These are phyloP conservation scores for Citrullus colocynthis DNA, from an alignment of 306 rosid genomes.

Conservation along the genomic window DNA sequence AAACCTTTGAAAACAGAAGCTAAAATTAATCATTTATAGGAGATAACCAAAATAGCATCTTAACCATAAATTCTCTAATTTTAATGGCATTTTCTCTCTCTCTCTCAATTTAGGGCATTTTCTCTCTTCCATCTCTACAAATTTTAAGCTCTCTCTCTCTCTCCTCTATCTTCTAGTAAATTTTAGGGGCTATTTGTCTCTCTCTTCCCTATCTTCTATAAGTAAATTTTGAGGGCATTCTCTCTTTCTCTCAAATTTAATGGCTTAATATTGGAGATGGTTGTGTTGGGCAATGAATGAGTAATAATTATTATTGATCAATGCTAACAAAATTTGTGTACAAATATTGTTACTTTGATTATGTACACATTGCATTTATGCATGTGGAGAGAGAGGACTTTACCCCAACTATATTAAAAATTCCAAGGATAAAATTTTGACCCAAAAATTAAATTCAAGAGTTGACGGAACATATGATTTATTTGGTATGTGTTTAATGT, in stretches of 20 bases:
- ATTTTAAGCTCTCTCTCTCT: too few species aligned
- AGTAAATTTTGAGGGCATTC: background rate
- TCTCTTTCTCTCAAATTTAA: background rate
- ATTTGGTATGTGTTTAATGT: too few species aligned
- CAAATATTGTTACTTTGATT: background rate
- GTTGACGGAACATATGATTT: background rate
- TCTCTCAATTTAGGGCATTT: too few species aligned
- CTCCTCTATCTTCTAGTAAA: background rate
- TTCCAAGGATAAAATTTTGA: background rate
- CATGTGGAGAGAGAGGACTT: background rate
- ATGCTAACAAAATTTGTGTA: background rate
- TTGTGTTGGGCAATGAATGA: background rate
- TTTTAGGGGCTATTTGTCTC: background rate
- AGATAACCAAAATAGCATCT: too few species aligned
- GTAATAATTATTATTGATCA: background rate
- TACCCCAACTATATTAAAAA: background rate
- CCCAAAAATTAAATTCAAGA: background rate
- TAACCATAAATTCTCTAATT: background rate
- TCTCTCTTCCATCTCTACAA: too few species aligned
- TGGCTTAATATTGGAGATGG: background rate
- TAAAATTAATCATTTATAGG: too few species aligned
- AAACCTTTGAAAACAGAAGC: too few species aligned
- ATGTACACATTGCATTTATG: background rate
- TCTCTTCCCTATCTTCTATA: background rate
- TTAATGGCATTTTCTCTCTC: background rate